Percentiles rank a stretch among this genome's conserved stretches.
Evolutionary conservation across 495 filamentous ascomycete species (phyloP).

Genomic region (Neurospora sp.): DNA sequence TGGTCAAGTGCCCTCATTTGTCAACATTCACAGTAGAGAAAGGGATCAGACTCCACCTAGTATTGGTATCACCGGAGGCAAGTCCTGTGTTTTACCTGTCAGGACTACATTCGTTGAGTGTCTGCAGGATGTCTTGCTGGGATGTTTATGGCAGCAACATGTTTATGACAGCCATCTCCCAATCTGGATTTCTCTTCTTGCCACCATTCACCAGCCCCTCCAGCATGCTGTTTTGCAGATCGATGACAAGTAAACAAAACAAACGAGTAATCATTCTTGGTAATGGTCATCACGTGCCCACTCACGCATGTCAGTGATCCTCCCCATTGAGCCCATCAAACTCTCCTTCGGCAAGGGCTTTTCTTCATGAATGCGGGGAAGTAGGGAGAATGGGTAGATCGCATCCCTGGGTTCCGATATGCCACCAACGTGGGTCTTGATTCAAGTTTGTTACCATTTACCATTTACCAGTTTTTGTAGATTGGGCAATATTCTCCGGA

Average conservation of each 20-base stretch:
- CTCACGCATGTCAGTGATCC: neutral
- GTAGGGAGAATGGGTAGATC: neutral
- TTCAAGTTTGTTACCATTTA: neutral
- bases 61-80: neutral
- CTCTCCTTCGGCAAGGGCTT: neutral
- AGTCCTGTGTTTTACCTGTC: neutral
- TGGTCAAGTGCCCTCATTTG: neutral
- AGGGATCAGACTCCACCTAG: neutral
- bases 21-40: neutral
- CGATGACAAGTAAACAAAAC: neutral
- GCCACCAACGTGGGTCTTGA: neutral
- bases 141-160: neutral
- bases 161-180: neutral
- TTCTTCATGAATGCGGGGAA: neutral
- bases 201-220: neutral
- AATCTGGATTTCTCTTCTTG: neutral
- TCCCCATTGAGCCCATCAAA: neutral
- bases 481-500: neutral
- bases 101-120: neutral
- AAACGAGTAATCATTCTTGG: neutral
- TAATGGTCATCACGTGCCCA: neutral
- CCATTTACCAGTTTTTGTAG: neutral
- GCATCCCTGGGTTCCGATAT: neutral
- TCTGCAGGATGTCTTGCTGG: neutral
- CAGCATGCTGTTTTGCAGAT: neutral